phyloP scores from a whole-genome alignment of 345 rosid genomes.

The Brassica rapa region DNA sequence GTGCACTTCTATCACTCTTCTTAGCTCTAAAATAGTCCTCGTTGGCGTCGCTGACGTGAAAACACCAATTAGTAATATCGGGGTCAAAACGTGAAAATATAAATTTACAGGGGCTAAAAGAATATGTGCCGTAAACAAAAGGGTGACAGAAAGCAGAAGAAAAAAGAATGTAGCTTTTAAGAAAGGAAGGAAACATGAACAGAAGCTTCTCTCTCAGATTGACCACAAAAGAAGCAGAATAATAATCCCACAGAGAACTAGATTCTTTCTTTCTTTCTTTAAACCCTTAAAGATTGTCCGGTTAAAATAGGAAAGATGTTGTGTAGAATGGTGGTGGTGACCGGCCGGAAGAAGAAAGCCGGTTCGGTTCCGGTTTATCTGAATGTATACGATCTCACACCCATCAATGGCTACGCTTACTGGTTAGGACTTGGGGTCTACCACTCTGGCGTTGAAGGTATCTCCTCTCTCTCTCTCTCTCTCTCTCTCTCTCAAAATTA shows the following conservation, averaged over 20 bases:
- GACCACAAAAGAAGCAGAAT: slow-evolving; percentile 10
- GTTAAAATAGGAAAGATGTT: slow-evolving; percentile 47
- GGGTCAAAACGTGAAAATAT: slow-evolving; percentile 8
- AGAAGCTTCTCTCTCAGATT: slow-evolving; percentile 37
- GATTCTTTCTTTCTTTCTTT: slow-evolving; percentile 11
- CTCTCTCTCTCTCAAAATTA: not conserved
- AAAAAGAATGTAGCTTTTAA: slow-evolving; percentile 38
- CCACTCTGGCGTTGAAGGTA: slow-evolving; percentile 98
- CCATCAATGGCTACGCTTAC: slow-evolving; percentile 95
- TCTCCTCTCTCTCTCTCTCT: not conserved
- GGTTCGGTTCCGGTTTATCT: slow-evolving; percentile 89
- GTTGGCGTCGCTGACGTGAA: slow-evolving; percentile 17
- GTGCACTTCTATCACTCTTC: not conserved
- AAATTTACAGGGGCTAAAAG: slow-evolving; percentile 1
- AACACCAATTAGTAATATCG: not conserved
- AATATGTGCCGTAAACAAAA: slow-evolving; percentile 22
- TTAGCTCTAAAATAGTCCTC: slow-evolving; percentile 7
- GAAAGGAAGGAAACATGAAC: slow-evolving; percentile 22
- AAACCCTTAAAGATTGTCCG: not conserved
- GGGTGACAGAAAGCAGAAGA: slow-evolving; percentile 28
- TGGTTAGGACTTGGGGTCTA: slow-evolving; percentile 98
- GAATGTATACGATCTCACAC: slow-evolving; percentile 94
- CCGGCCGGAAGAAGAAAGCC: slow-evolving; percentile 62
- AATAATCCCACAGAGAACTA: not conserved
- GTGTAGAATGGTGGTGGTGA: slow-evolving; percentile 59